Evolutionary conservation across 2,329 filamentous ascomycete species (phyloP).

Genomic region (Colletotrichum camelliae): DNA sequence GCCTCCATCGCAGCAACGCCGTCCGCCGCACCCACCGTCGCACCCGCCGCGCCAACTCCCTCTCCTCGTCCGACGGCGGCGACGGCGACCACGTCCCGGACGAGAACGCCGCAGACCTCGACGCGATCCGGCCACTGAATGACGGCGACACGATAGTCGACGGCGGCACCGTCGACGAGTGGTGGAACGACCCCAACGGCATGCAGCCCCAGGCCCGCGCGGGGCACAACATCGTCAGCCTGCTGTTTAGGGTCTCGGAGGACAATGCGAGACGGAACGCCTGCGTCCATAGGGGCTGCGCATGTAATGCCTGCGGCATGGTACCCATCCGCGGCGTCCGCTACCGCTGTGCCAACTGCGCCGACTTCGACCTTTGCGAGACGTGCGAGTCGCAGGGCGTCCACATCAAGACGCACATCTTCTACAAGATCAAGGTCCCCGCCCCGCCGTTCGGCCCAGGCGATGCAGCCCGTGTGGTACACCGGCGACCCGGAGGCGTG

Average conservation of each 20-base stretch:
- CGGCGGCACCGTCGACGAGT: conserved; percentile 49
- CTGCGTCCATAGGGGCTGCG: conserved; percentile 90
- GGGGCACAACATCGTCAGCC: conserved; percentile 81
- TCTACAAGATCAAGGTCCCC: conserved; percentile 94
- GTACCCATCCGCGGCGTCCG: conserved; percentile 90
- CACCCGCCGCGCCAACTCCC: conserved; percentile 40
- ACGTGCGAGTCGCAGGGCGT: conserved; percentile 81
- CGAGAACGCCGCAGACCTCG: conserved; percentile 43
- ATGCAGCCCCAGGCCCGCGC: conserved; percentile 51
- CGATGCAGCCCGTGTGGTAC: conserved; percentile 84
- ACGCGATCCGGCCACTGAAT: conserved; percentile 32
- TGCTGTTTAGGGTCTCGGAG: conserved; percentile 92
- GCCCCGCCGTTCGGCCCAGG: conserved; percentile 81
- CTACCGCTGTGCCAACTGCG: conserved; percentile 94
- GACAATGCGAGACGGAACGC: conserved; percentile 88
- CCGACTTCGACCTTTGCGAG: conserved; percentile 95
- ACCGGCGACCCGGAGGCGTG: conserved; percentile 82
- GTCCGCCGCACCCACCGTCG: conserved; percentile 56
- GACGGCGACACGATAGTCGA: conserved; percentile 46
- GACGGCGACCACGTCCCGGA: conserved; percentile 44
- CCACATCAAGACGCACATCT: conserved; percentile 90
- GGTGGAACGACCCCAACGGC: conserved; percentile 53
- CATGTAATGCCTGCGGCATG: conserved; percentile 87
- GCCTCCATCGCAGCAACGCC: conserved; percentile 71
- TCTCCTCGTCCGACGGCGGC: conserved; percentile 33